phyloP scores from a whole-genome alignment of 2,329 filamentous ascomycete genomes.

The Pezizomycotina sp. region DNA sequence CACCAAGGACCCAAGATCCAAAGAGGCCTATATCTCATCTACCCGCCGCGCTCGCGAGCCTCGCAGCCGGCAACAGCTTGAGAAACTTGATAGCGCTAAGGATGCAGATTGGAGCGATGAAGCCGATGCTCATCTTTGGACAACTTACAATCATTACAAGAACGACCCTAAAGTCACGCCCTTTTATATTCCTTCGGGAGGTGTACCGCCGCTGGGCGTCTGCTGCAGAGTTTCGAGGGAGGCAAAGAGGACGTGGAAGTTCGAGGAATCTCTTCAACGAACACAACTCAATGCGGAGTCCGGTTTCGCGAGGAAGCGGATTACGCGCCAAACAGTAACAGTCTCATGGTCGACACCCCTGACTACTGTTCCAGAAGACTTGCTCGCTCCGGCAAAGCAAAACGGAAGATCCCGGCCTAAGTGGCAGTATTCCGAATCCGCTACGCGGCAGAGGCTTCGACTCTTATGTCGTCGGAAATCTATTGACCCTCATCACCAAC shows the following conservation, averaged over 20 bases:
- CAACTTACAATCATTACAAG: constrained; percentile 47
- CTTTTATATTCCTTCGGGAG: constrained; percentile 45
- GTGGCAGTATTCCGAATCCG: constrained; percentile 48
- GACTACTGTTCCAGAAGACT: constrained; percentile 34
- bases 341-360: constrained; percentile 39
- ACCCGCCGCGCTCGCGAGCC: too few species aligned
- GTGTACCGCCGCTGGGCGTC: constrained; percentile 48
- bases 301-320: neutral
- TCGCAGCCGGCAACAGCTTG: constrained; percentile 5
- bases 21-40: constrained; percentile 1
- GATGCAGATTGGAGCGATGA: constrained; percentile 40
- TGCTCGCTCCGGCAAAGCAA: constrained; percentile 30
- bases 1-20: neutral
- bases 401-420: constrained; percentile 7
- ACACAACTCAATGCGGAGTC: constrained; percentile 2
- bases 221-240: constrained; percentile 49
- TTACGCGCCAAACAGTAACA: too few species aligned
- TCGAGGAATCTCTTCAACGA: constrained; percentile 19
- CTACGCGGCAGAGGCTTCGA: constrained; percentile 45
- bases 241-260: constrained; percentile 47
- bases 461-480: constrained; percentile 40
- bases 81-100: constrained; percentile 19
- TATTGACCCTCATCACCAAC: constrained; percentile 30
- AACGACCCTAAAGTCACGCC: constrained; percentile 52
- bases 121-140: constrained; percentile 51